phyloP scores from a whole-genome alignment of 768 basidiomycete genomes.

The Naganishia kalamii region DNA sequence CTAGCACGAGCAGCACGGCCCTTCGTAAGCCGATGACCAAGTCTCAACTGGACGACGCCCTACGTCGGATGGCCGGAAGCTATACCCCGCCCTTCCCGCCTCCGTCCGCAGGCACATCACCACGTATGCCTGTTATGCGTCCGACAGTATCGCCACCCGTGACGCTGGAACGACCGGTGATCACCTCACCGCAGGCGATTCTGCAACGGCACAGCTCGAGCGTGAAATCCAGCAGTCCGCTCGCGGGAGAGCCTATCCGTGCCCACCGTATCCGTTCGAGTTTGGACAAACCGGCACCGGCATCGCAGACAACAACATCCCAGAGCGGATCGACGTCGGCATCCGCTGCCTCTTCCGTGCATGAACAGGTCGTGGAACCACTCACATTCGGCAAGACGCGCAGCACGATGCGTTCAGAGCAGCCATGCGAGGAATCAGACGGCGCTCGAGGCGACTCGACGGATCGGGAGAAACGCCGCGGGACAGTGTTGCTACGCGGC shows the following conservation, averaged over 20 bases:
- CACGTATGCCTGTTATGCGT: background rate
- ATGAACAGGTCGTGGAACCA: background rate
- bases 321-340: constrained; percentile 10
- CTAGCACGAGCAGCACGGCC: constrained; percentile 16
- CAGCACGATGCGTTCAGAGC: background rate
- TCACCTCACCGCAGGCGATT: background rate
- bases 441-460: background rate
- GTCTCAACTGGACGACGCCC: constrained; percentile 36
- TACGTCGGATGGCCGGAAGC: constrained; percentile 37
- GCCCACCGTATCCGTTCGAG: background rate
- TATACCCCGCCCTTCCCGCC: constrained; percentile 27
- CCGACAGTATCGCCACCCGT: background rate
- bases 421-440: background rate
- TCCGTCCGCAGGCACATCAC: background rate
- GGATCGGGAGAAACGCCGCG: constrained; percentile 6
- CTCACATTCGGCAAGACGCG: constrained; percentile 9
- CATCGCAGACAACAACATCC: background rate
- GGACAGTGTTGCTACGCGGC: constrained; percentile 14
- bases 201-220: constrained; percentile 12
- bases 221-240: constrained; percentile 22
- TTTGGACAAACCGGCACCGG: too few relatives aligned
- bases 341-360: background rate
- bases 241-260: constrained; percentile 20
- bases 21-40: constrained; percentile 36
- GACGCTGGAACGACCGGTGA: background rate